These are phyloP conservation scores for Magnolia kwangsiensis DNA, from an alignment of 164 flowering plant genomes.

Conservation along the genomic window DNA sequence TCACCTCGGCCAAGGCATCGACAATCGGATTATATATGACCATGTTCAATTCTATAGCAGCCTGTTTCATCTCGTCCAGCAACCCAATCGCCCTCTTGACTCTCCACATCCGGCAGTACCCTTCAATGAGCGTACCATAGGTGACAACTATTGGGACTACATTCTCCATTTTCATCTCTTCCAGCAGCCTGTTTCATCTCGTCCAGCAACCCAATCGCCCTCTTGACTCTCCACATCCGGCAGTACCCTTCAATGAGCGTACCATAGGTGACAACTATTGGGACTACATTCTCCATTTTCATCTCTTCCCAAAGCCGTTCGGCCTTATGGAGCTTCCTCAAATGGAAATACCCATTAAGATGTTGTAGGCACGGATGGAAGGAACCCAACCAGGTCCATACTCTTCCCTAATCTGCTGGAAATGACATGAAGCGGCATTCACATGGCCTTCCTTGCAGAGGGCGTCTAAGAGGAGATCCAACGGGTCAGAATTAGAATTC, in stretches of 20 bases:
- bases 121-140: slow-evolving; percentile 79
- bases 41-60: slow-evolving; percentile 57
- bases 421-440: slow-evolving; percentile 50
- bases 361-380: slow-evolving; percentile 50
- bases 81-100: slow-evolving; percentile 66
- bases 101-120: slow-evolving; percentile 67
- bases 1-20: slow-evolving; percentile 72
- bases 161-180: slow-evolving; percentile 46
- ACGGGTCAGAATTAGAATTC: slow-evolving; percentile 26
- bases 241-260: slow-evolving; percentile 86
- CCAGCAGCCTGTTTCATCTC: slow-evolving; percentile 65
- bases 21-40: slow-evolving; percentile 67
- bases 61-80: slow-evolving; percentile 56
- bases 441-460: slow-evolving; percentile 80
- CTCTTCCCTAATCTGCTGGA: slow-evolving; percentile 27
- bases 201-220: slow-evolving; percentile 56
- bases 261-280: slow-evolving; percentile 66
- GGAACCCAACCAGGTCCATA: slow-evolving; percentile 10
- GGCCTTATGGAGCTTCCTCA: slow-evolving; percentile 55
- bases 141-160: slow-evolving; percentile 53
- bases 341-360: slow-evolving; percentile 71
- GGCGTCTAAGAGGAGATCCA: slow-evolving; percentile 63
- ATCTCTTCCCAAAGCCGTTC: slow-evolving; percentile 60
- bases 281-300: slow-evolving; percentile 43
- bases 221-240: slow-evolving; percentile 54